Percentiles rank a stretch among this genome's conserved stretches.
These are phyloP conservation scores for Aureobasidium sp. DNA, from an alignment of 2,329 filamentous ascomycete genomes.

Conservation along the genomic window DNA sequence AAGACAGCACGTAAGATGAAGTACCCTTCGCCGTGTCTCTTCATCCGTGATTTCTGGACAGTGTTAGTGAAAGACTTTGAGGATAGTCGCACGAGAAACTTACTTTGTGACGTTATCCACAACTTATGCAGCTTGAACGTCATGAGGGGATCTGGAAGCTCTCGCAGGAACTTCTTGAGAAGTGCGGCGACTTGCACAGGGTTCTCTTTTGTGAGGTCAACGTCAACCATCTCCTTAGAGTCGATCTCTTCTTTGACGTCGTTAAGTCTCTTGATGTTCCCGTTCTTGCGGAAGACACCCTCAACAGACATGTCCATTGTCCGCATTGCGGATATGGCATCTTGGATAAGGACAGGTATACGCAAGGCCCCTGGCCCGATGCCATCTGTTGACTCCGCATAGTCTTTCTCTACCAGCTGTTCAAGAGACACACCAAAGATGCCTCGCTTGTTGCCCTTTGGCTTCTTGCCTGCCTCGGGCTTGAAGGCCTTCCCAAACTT, in stretches of 20 bases:
- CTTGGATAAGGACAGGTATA: conserved; percentile 91
- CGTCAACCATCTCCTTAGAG: conserved; percentile 71
- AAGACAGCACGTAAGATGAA: conserved; percentile 87
- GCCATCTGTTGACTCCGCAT: conserved; percentile 94
- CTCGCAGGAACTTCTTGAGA: conserved; percentile 88
- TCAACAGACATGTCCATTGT: conserved; percentile 99
- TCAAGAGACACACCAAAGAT: conserved; percentile 89
- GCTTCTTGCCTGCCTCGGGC: conserved; percentile 52
- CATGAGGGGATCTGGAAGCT: conserved; percentile 88
- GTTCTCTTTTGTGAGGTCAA: conserved; percentile 80
- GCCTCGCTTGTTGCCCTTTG: conserved; percentile 80
- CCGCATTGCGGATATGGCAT: conserved; percentile 87
- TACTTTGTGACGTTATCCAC: conserved; percentile 81
- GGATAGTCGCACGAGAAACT: conserved; percentile 24
- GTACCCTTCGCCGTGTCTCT: conserved; percentile 71
- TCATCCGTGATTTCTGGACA: conserved; percentile 64
- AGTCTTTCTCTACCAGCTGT: conserved; percentile 81
- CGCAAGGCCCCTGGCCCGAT: conserved; percentile 86
- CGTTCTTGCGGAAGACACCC: conserved; percentile 97
- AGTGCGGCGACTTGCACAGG: conserved; percentile 91
- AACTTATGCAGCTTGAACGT: conserved; percentile 90
- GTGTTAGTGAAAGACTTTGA: conserved; percentile 17
- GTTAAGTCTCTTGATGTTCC: conserved; percentile 89
- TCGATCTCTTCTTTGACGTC: conserved; percentile 84
- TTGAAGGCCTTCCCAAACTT: conserved; percentile 90